These are phyloP conservation scores for Phytophthora hybrid DNA, from an alignment of 352 stramenopile genomes.

Conservation along the genomic window DNA sequence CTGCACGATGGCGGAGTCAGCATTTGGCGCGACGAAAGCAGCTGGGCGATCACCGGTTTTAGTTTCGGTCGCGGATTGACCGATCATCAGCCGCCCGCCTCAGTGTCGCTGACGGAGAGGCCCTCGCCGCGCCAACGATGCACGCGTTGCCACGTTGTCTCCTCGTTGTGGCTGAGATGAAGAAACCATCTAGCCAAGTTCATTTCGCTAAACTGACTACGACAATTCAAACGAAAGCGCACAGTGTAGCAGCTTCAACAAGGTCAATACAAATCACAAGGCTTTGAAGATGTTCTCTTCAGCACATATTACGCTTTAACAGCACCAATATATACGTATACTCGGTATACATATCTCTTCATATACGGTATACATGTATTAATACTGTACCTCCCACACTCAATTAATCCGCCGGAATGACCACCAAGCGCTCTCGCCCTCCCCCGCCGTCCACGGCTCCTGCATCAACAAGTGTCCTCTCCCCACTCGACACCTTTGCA, in stretches of 20 bases:
- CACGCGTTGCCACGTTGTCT: neutral
- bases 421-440: conserved; percentile 11
- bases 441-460: neutral
- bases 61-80: conserved; percentile 3
- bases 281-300: neutral
- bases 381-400: neutral
- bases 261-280: neutral
- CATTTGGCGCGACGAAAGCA: conserved; percentile 19
- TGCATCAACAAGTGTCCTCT: neutral
- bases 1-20: conserved; percentile 1
- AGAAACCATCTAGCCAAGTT: neutral
- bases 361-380: too few species aligned
- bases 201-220: neutral
- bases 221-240: neutral
- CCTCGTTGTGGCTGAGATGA: neutral
- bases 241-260: neutral
- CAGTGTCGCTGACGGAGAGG: neutral
- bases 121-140: neutral
- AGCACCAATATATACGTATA: neutral
- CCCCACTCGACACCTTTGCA: conserved; percentile 20
- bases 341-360: too few species aligned
- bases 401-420: neutral
- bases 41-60: conserved; percentile 17
- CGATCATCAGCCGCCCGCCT: conserved; percentile 2
- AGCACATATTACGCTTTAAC: neutral